Evolutionary conservation across 1,284 basidiomycete genomes (phyloP), one percentile per base, ranked within the genome.

Genomic region (Boletus mariae): DNA sequence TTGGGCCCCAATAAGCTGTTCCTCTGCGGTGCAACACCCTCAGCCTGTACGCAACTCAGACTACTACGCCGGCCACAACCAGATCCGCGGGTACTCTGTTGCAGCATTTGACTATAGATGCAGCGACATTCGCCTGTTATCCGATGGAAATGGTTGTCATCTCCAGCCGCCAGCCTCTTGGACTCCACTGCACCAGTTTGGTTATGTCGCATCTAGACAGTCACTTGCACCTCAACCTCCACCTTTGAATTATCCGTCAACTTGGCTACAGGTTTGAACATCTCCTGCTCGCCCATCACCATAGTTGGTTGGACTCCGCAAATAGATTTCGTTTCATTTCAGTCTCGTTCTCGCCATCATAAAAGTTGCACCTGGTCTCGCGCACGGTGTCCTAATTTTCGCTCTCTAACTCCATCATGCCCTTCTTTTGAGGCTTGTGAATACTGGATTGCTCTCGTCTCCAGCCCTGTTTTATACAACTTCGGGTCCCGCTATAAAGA

Each of bases 11-110:
- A 51, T 64, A 71, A 50, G 68, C 66, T 57, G 64, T 72, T 54
- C 65, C 70, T 48, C 64, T 69, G 54, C 71, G 72, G 29, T 81
- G 77, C 67, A 75, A 25, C 78, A 61, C 57, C 80, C 83, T 54
- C 81, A 79, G 56, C 81, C 83, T 57, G 77, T 76, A 54, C 80
- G 78, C 66, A 74, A 77, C 52, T 75, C 79, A 56, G 79, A 80
- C 55, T 73, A 73, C 59, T 70, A 73, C 40, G 71, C 73, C 47
- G 62, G 73, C 23, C 71, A 74, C 52, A 73, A 76, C 60, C 84
- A 85, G 58, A 62, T 73, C 57, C 83, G 80, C 55, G 82, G 84
- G 42, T 83, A 80, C 60, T 83, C 85, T 41, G 81, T 85, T 61
- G 71, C 78, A 41, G 74, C 72, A 47, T 80, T 77, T 63, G 80